Evolutionary conservation across 2,329 filamentous ascomycete genomes (phyloP).

Genomic region (Berkeleyomyces basicola): DNA sequence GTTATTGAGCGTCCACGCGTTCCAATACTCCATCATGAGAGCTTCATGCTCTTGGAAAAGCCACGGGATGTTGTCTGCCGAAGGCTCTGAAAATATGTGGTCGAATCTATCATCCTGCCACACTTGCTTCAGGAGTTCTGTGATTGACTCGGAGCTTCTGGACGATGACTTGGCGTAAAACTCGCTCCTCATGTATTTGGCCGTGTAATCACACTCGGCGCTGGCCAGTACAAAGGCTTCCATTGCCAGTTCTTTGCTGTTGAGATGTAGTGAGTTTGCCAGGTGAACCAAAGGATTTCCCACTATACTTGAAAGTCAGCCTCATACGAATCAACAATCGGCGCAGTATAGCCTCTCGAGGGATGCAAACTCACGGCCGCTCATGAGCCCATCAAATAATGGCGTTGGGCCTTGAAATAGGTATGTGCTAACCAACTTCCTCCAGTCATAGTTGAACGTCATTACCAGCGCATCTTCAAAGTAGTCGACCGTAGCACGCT

Average conservation of each 20-base stretch:
- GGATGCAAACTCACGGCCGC: constrained; percentile 45
- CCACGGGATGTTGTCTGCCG: constrained; percentile 40
- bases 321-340: background rate
- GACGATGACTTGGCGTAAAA: constrained; percentile 50
- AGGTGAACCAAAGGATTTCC: constrained; percentile 89
- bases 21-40: constrained; percentile 74
- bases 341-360: background rate
- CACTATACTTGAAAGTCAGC: constrained; percentile 32
- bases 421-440: constrained; percentile 56
- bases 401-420: constrained; percentile 60
- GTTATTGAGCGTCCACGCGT: constrained; percentile 53
- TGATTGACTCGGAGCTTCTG: constrained; percentile 42
- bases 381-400: constrained; percentile 62
- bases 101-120: constrained; percentile 54
- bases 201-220: constrained; percentile 40
- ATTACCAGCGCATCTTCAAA: constrained; percentile 80
- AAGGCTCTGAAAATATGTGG: constrained; percentile 41
- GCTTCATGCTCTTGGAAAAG: constrained; percentile 55
- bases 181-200: constrained; percentile 54
- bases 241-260: constrained; percentile 70
- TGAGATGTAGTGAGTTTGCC: constrained; percentile 81
- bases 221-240: constrained; percentile 63
- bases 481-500: constrained; percentile 84
- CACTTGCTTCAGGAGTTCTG: constrained; percentile 57
- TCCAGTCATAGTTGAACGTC: constrained; percentile 67